phyloP scores from a whole-genome alignment of 2,329 filamentous ascomycete species.

The Gaeumannomyces tritici region DNA sequence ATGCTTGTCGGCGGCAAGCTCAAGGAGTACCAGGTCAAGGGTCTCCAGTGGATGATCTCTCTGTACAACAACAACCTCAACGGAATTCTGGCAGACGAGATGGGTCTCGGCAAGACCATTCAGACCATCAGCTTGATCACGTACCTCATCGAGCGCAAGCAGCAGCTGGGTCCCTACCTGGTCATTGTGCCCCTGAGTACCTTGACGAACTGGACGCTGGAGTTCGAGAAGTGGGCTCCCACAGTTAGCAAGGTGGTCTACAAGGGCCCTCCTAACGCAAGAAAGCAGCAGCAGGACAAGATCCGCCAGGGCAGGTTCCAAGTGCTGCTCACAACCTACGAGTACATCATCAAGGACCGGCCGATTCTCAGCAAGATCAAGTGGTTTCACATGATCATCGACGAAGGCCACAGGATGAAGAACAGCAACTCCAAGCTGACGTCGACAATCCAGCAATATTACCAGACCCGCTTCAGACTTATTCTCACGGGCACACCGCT shows the following conservation, averaged over 20 bases:
- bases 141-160: conserved; percentile 92
- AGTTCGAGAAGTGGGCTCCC: conserved; percentile 98
- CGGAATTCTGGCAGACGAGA: conserved; percentile 96
- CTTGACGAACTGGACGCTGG: conserved; percentile 95
- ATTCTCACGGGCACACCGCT: conserved; percentile 96
- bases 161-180: conserved; percentile 82
- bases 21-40: conserved; percentile 98
- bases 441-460: conserved; percentile 89
- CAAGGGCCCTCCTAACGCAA: conserved; percentile 82
- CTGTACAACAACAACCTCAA: conserved; percentile 99
- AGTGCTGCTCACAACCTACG: conserved; percentile 92
- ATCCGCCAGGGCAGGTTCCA: conserved; percentile 95
- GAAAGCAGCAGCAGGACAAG: conserved; percentile 86
- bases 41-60: conserved; percentile 99
- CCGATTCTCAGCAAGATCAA: conserved; percentile 96
- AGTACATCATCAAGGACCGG: conserved; percentile 98
- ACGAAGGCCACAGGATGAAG: conserved; percentile 99
- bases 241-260: conserved; percentile 82
- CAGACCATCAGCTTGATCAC: conserved; percentile 97
- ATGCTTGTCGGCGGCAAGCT: conserved; percentile 87
- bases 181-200: conserved; percentile 97
- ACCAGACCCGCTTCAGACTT: conserved; percentile 86
- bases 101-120: conserved; percentile 99
- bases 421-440: conserved; percentile 94
- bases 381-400: conserved; percentile 99